A percentile compares a stretch with the other conserved stretches of the same genome.
These are phyloP conservation scores for Claviceps sp. DNA, from an alignment of 2,329 filamentous ascomycete genomes.

Conservation along the genomic window DNA sequence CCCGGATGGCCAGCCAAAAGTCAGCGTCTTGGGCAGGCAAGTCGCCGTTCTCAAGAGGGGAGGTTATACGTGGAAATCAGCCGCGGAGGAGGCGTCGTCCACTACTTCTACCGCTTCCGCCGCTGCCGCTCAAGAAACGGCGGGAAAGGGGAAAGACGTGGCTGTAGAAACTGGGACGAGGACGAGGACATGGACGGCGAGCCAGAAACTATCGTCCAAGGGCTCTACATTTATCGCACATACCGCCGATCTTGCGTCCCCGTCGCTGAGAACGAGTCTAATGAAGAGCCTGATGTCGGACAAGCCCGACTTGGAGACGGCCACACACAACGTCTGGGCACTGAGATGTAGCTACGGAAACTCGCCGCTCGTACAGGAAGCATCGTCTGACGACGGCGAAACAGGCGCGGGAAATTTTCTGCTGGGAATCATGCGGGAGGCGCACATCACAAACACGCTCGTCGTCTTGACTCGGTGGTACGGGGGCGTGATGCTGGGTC, in stretches of 20 bases:
- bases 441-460: slow-evolving; percentile 35
- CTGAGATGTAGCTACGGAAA: slow-evolving; percentile 22
- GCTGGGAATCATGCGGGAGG: slow-evolving; percentile 38
- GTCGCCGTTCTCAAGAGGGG: slow-evolving; percentile 64
- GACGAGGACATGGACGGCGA: slow-evolving; percentile 34
- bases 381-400: slow-evolving; percentile 49
- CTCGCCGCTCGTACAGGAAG: slow-evolving; percentile 31
- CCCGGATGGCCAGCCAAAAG: slow-evolving; percentile 60
- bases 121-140: not conserved
- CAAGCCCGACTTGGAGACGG: slow-evolving; percentile 37
- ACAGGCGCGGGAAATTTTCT: slow-evolving; percentile 43
- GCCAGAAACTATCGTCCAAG: slow-evolving; percentile 36
- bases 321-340: slow-evolving; percentile 46
- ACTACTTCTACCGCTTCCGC: not conserved
- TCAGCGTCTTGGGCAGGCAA: slow-evolving; percentile 60
- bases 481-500: slow-evolving; percentile 46
- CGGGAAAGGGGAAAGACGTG: not conserved
- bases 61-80: slow-evolving; percentile 42
- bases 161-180: slow-evolving; percentile 9
- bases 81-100: not conserved
- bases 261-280: slow-evolving; percentile 28
- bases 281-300: slow-evolving; percentile 34
- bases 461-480: slow-evolving; percentile 51
- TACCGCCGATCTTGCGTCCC: slow-evolving; percentile 23
- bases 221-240: slow-evolving; percentile 46